Conservation (phyloP, 192 early-diverging fungal genomes). For the Umbelopsis isabellina region DNA sequence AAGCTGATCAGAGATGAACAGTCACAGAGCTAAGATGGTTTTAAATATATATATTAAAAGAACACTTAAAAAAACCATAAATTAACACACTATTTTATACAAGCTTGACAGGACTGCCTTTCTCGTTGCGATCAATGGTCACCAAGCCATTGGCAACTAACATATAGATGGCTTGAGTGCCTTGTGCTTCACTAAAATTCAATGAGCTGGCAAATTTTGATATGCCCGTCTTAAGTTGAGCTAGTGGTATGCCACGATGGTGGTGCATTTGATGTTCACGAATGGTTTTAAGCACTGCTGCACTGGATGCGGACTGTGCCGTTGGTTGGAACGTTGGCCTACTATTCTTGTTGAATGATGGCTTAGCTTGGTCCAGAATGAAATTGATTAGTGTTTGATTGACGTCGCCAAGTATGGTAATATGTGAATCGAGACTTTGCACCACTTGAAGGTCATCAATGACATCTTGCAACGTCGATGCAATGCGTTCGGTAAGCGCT, state of each 20-base stretch:
- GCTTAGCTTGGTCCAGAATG: conserved; percentile 6
- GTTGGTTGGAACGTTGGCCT: conserved; percentile 2
- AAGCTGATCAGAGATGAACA: too few species aligned
- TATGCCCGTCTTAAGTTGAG: conserved; percentile 25
- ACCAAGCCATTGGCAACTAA: conserved; percentile 35
- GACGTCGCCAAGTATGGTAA: conserved; percentile 18
- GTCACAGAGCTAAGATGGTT: too few species aligned
- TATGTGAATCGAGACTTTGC: conserved; percentile 14
- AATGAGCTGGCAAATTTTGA: conserved; percentile 5
- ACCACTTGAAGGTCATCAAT: conserved; percentile 12
- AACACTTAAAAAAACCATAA: too few species aligned
- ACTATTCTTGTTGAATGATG: background rate
- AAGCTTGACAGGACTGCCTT: conserved; percentile 14
- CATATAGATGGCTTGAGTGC: conserved; percentile 29
- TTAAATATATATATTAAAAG: too few species aligned
- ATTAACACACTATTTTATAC: too few species aligned
- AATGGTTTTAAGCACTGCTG: conserved; percentile 27
- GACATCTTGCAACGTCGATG: conserved; percentile 4
- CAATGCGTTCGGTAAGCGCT: conserved; percentile 3
- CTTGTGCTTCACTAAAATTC: conserved; percentile 14
- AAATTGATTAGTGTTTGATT: conserved; percentile 27
- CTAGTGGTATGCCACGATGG: conserved; percentile 19
- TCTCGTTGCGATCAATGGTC: conserved; percentile 31
- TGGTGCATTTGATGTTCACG: conserved; percentile 16
- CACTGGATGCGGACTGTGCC: conserved; percentile 22